Evolutionary conservation across 805 yeast species (phyloP), one percentile per base, ranked within the genome.

Genomic region (Suhomyces faveliae): DNA sequence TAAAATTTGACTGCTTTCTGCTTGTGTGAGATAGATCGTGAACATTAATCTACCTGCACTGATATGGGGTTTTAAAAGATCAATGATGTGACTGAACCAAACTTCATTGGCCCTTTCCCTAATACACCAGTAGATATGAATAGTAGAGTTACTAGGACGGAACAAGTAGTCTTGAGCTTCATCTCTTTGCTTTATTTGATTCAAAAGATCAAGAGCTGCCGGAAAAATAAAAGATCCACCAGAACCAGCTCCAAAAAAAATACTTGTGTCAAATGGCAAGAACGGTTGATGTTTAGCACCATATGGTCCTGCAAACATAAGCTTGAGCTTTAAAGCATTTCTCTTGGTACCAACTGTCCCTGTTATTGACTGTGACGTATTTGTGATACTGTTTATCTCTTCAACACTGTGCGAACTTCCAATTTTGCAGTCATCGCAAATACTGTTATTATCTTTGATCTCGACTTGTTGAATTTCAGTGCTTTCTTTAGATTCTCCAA

Each of bases 221-320:
- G 81, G 80, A 43, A 77, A 65, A 1, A 68, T 63, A 55, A 72
- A 76, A 1, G 81, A 67, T 5, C 71, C 73, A 2, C 83, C 83
- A 2, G 76, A 65, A 1, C 81, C 82, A 3, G 74, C 71, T 9
- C 66, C 65, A 12, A 77, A 48, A 30, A 76, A 68, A 3, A 70
- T 42, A 8, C 62, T 63, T 7, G 71, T 49, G 41, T 77, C 79
- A 52, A 78, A 78, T 6, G 69, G 61, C 9, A 64, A 55, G 25
- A 76, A 60, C 3, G 76, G 70, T 46, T 76, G 77, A 37, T 63
- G 62, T 17, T 60, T 57, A 2, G 72, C 78, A 0, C 81, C 80
- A 50, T 64, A 71, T 0, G 83, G 82, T 0, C 83, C 83, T 25
- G 64, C 64, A 35, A 77, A 61, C 3, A 62, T 44, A 0, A 72